A percentile compares a stretch with the other conserved stretches of the same genome.
Conservation (phyloP, 495 filamentous ascomycete species). For the Usnea hakonensis region DNA sequence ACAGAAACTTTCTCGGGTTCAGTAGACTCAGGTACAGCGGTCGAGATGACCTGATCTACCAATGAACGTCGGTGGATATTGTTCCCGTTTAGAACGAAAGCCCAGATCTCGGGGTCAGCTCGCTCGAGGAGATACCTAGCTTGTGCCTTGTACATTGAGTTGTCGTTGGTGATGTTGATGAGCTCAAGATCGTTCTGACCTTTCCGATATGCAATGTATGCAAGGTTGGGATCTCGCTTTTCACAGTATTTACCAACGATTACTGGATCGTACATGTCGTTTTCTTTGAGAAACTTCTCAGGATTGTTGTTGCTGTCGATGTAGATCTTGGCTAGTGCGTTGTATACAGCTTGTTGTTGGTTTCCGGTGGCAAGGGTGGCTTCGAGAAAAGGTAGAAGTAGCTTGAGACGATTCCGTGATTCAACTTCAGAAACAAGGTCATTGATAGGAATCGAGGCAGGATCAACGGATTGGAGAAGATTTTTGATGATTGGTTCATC, state of each 20-base stretch:
- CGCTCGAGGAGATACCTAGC: constrained; percentile 91
- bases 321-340: constrained; percentile 98
- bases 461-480: constrained; percentile 79
- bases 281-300: constrained; percentile 97
- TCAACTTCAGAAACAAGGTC: constrained; percentile 95
- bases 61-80: constrained; percentile 89
- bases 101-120: constrained; percentile 85
- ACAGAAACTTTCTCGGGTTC: constrained; percentile 94
- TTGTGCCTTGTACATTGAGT: constrained; percentile 97
- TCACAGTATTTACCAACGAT: constrained; percentile 97
- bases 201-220: constrained; percentile 92
- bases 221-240: constrained; percentile 95
- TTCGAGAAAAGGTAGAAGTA: constrained; percentile 94
- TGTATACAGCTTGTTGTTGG: constrained; percentile 96
- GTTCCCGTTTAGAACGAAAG: constrained; percentile 88
- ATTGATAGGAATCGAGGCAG: constrained; percentile 83
- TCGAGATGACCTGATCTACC: constrained; percentile 94
- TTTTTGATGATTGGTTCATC: constrained; percentile 94
- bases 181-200: constrained; percentile 96
- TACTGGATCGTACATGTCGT: constrained; percentile 91
- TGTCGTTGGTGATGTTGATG: constrained; percentile 97
- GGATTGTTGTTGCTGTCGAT: constrained; percentile 99
- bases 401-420: constrained; percentile 87
- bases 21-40: constrained; percentile 87
- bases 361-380: constrained; percentile 83